phyloP scores from a whole-genome alignment of 2,329 filamentous ascomycete species.

The Aspergillaceae sp. region DNA sequence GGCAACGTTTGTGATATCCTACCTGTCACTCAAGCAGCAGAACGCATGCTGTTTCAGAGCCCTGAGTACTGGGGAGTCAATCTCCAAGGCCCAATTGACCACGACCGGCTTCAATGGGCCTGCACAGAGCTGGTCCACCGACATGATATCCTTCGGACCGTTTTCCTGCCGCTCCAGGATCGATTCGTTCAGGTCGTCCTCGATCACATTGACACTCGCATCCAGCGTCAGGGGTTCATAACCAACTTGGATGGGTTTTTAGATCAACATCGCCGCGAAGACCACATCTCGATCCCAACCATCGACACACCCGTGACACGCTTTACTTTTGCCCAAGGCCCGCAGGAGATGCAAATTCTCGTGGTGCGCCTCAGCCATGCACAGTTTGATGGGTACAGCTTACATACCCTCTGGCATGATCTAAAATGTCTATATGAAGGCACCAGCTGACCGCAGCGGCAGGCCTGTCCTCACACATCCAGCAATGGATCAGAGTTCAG shows the following conservation, averaged over 20 bases:
- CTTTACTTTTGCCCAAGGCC: neutral
- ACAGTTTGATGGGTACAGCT: neutral
- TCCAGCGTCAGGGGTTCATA: neutral
- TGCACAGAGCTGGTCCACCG: slow-evolving; percentile 6
- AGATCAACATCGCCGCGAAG: neutral
- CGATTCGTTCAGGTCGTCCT: neutral
- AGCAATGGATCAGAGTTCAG: neutral
- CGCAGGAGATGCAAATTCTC: neutral
- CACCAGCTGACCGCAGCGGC: neutral
- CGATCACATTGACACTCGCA: too few relatives aligned
- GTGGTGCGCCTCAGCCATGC: neutral
- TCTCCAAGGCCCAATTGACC: neutral
- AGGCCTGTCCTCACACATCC: neutral
- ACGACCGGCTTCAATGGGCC: neutral
- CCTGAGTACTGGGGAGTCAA: neutral
- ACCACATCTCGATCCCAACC: neutral
- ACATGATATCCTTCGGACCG: slow-evolving; percentile 10
- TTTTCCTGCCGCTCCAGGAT: slow-evolving; percentile 2
- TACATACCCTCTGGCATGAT: neutral
- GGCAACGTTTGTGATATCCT: neutral
- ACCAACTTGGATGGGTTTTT: neutral
- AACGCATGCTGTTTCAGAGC: neutral
- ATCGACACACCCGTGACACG: neutral
- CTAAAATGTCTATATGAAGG: neutral
- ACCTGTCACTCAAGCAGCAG: neutral